These are phyloP conservation scores for Leucocoprinus birnbaumii DNA, from an alignment of 768 basidiomycete genomes.

Conservation along the genomic window DNA sequence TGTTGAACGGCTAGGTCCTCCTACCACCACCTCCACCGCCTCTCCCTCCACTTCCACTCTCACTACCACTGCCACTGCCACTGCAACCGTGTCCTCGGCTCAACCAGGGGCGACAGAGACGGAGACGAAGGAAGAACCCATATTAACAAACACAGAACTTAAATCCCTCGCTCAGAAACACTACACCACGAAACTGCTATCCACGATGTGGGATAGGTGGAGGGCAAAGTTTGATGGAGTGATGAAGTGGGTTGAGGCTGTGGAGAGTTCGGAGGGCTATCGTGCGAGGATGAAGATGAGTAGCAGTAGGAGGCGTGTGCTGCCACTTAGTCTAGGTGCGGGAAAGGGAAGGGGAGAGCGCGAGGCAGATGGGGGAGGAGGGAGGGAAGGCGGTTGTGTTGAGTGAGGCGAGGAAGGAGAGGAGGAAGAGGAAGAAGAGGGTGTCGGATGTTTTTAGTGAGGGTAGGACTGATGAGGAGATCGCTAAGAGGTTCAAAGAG, in stretches of 20 bases:
- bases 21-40: slow-evolving; percentile 19
- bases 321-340: too few relatives aligned
- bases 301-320: not conserved
- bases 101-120: not conserved
- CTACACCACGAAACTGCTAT: not conserved
- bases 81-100: slow-evolving; percentile 25
- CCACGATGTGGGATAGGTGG: not conserved
- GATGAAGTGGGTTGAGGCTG: slow-evolving; percentile 58
- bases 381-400: slow-evolving; percentile 9
- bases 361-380: not conserved
- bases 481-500: slow-evolving; percentile 66
- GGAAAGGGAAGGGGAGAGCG: slow-evolving; percentile 2
- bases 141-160: not conserved
- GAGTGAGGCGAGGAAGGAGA: slow-evolving; percentile 33
- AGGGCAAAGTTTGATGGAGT: not conserved
- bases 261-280: slow-evolving; percentile 58
- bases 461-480: slow-evolving; percentile 60
- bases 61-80: slow-evolving; percentile 16
- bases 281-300: slow-evolving; percentile 41
- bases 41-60: not conserved
- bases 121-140: slow-evolving; percentile 29
- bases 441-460: slow-evolving; percentile 44
- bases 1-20: not conserved
- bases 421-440: slow-evolving; percentile 35
- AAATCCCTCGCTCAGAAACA: not conserved